Conservation (phyloP, 2,329 filamentous ascomycete species). For the Colletotrichum ledebouriae region DNA sequence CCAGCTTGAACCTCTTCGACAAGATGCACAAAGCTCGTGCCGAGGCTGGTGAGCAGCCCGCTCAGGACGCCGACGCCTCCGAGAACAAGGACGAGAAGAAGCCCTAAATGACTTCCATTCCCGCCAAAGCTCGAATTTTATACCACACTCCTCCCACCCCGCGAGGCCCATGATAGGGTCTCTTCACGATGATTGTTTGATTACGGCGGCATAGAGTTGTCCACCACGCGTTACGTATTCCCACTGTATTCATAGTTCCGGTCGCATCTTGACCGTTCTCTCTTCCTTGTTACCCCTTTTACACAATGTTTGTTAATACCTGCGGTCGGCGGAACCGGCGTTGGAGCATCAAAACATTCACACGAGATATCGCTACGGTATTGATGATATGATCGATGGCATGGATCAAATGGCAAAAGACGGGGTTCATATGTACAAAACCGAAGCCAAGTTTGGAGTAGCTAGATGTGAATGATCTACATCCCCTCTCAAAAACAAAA, state of each 20-base stretch:
- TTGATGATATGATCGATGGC: slow-evolving; percentile 61
- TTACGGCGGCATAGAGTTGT: slow-evolving; percentile 52
- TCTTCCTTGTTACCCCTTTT: slow-evolving; percentile 54
- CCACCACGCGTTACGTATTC: slow-evolving; percentile 57
- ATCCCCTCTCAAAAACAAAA: slow-evolving; percentile 66
- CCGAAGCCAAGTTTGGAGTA: slow-evolving; percentile 56
- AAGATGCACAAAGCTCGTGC: slow-evolving; percentile 98
- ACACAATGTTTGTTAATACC: slow-evolving; percentile 60
- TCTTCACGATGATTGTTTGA: slow-evolving; percentile 48
- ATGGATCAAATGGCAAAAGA: slow-evolving; percentile 55
- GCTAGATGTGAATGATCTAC: slow-evolving; percentile 66
- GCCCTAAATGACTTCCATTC: slow-evolving; percentile 63
- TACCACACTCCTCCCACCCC: slow-evolving; percentile 1
- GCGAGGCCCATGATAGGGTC: background rate
- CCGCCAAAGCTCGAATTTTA: slow-evolving; percentile 40
- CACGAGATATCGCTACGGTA: slow-evolving; percentile 56
- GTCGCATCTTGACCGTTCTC: slow-evolving; percentile 46
- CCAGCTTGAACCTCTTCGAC: slow-evolving; percentile 96
- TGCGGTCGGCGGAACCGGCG: slow-evolving; percentile 62
- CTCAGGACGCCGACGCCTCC: slow-evolving; percentile 69
- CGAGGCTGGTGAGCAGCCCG: slow-evolving; percentile 72
- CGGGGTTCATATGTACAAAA: slow-evolving; percentile 60
- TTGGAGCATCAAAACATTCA: slow-evolving; percentile 66
- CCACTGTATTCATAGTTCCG: slow-evolving; percentile 65
- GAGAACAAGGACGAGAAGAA: slow-evolving; percentile 80